These are phyloP conservation scores for Vararia minispora DNA, from an alignment of 768 basidiomycete genomes.

Conservation along the genomic window DNA sequence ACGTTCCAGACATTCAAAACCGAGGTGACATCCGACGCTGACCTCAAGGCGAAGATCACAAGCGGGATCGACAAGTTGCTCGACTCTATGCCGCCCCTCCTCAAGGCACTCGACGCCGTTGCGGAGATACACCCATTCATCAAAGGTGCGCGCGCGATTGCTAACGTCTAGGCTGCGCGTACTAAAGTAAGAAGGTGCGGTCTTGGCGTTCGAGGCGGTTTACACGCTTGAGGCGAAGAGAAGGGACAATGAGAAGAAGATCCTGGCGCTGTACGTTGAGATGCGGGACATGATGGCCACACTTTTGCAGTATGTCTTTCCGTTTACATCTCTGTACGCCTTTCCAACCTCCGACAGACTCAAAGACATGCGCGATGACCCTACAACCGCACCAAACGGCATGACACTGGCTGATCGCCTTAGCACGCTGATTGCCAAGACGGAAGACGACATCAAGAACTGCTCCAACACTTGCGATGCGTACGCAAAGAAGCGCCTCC, in stretches of 20 bases:
- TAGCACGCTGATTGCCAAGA: slow-evolving; percentile 18
- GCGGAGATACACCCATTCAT: slow-evolving; percentile 20
- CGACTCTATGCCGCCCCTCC: slow-evolving; percentile 17
- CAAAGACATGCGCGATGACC: slow-evolving; percentile 19
- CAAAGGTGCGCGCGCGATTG: slow-evolving; percentile 11
- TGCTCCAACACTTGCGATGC: slow-evolving; percentile 24
- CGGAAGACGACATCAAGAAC: slow-evolving; percentile 20
- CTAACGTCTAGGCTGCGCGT: neutral
- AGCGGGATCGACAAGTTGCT: slow-evolving; percentile 16
- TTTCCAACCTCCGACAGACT: slow-evolving; percentile 16
- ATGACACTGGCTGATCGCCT: slow-evolving; percentile 24
- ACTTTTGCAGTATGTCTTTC: slow-evolving; percentile 29
- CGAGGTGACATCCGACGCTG: no score
- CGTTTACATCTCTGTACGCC: neutral
- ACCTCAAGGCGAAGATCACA: no score
- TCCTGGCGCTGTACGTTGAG: slow-evolving; percentile 32
- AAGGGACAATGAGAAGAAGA: slow-evolving; percentile 40
- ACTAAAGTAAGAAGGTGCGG: slow-evolving; percentile 24
- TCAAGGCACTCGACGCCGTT: slow-evolving; percentile 20
- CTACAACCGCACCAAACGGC: slow-evolving; percentile 21
- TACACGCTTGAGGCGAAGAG: slow-evolving; percentile 36
- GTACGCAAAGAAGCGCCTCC: slow-evolving; percentile 20
- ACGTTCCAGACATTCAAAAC: no score
- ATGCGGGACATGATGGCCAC: slow-evolving; percentile 40
- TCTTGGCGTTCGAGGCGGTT: slow-evolving; percentile 38